These are phyloP conservation scores for Fusarium palustre DNA, from an alignment of 2,329 filamentous ascomycete genomes.

Conservation along the genomic window DNA sequence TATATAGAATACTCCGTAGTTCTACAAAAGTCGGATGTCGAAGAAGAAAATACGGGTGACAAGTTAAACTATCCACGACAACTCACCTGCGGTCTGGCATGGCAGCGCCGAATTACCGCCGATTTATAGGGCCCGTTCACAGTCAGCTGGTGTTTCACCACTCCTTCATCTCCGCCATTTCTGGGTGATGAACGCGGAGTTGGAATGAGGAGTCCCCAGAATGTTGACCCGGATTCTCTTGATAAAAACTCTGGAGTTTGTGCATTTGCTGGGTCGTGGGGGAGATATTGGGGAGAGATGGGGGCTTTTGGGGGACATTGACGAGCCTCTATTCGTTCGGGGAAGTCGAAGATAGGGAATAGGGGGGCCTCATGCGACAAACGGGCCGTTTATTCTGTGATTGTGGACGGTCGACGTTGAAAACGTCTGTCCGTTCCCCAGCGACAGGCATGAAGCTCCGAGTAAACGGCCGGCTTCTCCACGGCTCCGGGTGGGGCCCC, in stretches of 20 bases:
- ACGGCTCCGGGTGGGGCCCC: conserved; percentile 36
- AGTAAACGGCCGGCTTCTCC: conserved; percentile 44
- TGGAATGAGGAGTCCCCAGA: conserved; percentile 37
- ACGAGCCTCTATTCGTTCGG: conserved; percentile 19
- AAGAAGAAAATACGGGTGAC: conserved; percentile 33
- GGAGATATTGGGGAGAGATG: neutral
- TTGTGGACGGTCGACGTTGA: conserved; percentile 19
- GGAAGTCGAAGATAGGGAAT: conserved; percentile 28
- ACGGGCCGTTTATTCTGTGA: conserved; percentile 35
- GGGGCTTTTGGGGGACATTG: neutral
- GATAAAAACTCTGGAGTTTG: conserved; percentile 25
- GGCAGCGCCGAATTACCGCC: conserved; percentile 38
- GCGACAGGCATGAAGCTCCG: conserved; percentile 44
- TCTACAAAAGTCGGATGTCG: conserved; percentile 20
- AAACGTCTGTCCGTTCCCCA: conserved; percentile 29
- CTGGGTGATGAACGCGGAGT: conserved; percentile 16
- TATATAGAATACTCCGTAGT: conserved; percentile 1
- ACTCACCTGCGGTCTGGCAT: conserved; percentile 7
- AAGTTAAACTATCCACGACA: conserved; percentile 10
- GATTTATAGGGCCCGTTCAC: conserved; percentile 28
- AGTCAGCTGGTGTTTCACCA: conserved; percentile 35
- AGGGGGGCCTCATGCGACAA: conserved; percentile 31
- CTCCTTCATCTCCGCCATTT: conserved; percentile 28
- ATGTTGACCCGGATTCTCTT: conserved; percentile 11
- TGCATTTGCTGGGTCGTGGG: conserved; percentile 22